These are phyloP conservation scores for Tephrocybe rancida DNA, from an alignment of 768 basidiomycete genomes.

Conservation along the genomic window DNA sequence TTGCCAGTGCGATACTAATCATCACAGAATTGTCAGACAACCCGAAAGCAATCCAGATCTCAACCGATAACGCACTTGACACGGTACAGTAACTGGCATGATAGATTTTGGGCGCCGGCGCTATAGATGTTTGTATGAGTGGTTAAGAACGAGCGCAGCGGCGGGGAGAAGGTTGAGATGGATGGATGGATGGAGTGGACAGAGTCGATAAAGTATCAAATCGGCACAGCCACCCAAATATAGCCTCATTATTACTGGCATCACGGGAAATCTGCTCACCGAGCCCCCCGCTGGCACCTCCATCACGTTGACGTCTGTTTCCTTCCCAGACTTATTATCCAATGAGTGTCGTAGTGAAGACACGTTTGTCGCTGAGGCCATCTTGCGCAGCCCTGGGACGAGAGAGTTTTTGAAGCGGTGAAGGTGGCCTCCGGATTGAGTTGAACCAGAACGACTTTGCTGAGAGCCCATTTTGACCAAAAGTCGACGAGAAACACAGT, in stretches of 20 bases:
- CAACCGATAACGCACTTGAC: slow-evolving; percentile 36
- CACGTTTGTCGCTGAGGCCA: slow-evolving; percentile 5
- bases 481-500: background rate
- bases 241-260: background rate
- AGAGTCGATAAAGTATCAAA: slow-evolving; percentile 14
- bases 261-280: slow-evolving; percentile 12
- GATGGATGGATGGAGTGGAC: background rate
- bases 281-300: background rate
- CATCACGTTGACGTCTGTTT: background rate
- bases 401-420: slow-evolving; percentile 20
- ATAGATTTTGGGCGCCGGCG: slow-evolving; percentile 7
- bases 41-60: slow-evolving; percentile 8
- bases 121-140: slow-evolving; percentile 8
- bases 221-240: slow-evolving; percentile 20
- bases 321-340: background rate
- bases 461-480: slow-evolving; percentile 29
- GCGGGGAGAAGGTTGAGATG: background rate
- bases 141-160: background rate
- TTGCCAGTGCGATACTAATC: slow-evolving; percentile 83
- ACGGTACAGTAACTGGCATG: slow-evolving; percentile 46
- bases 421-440: slow-evolving; percentile 12
- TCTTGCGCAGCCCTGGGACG: slow-evolving; percentile 14
- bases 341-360: background rate
- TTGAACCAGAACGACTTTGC: slow-evolving; percentile 26
- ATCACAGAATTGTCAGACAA: slow-evolving; percentile 10